Evolutionary conservation across 257 asterid species (phyloP).

Genomic region (Gentiana macrophylla): DNA sequence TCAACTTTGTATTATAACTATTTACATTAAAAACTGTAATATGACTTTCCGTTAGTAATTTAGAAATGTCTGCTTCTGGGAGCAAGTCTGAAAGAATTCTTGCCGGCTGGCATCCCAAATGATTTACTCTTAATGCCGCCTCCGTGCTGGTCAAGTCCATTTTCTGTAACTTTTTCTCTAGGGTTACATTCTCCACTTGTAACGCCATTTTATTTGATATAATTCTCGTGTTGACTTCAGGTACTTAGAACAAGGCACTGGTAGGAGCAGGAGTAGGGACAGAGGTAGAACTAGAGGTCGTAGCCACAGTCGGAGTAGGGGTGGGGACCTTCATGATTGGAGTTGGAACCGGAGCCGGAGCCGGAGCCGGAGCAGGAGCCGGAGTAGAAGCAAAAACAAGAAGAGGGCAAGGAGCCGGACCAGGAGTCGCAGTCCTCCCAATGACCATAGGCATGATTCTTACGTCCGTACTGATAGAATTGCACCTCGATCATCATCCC

Average conservation of each 20-base stretch:
- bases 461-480: conserved; percentile 48
- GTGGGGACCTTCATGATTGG: conserved; percentile 15
- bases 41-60: neutral
- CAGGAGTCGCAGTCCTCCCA: conserved; percentile 54
- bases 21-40: neutral
- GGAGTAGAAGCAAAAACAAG: conserved; percentile 32
- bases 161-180: neutral
- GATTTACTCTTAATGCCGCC: neutral
- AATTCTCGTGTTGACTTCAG: conserved; percentile 24
- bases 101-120: neutral
- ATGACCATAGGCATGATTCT: conserved; percentile 38
- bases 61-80: neutral
- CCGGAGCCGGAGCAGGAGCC: conserved; percentile 28
- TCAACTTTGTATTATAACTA: neutral
- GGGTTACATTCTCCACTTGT: neutral
- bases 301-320: conserved; percentile 51
- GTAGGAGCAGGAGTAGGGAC: conserved; percentile 31
- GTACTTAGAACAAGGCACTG: conserved; percentile 30
- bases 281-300: conserved; percentile 37
- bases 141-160: neutral
- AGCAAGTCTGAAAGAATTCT: neutral
- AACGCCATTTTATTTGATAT: neutral
- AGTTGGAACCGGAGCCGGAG: conserved; percentile 47
- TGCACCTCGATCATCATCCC: conserved; percentile 44
- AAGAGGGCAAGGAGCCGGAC: conserved; percentile 26